A percentile compares a stretch with the other conserved stretches of the same genome.
These are phyloP conservation scores for Seminavis robusta DNA, from an alignment of 108 stramenopile genomes.

Conservation along the genomic window DNA sequence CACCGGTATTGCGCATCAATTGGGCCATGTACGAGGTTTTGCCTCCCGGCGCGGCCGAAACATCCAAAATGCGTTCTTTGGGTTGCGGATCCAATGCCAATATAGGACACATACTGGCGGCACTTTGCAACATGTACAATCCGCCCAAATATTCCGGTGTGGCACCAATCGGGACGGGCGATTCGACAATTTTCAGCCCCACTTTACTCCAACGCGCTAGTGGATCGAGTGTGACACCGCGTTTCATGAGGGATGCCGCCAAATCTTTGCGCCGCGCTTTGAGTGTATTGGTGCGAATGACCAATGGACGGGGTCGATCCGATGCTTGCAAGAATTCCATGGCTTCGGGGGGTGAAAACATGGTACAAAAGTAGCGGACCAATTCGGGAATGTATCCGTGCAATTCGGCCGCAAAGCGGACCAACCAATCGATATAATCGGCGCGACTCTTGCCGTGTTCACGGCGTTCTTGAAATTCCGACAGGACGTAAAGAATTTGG, in stretches of 20 bases:
- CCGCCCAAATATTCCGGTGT: constrained; percentile 99
- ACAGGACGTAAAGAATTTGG: constrained; percentile 87
- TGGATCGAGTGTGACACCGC: constrained; percentile 96
- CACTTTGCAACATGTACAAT: constrained; percentile 99
- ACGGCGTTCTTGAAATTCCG: constrained; percentile 85
- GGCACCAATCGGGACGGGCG: constrained; percentile 97
- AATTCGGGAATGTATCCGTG: constrained; percentile 97
- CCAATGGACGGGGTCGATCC: constrained; percentile 92
- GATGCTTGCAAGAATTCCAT: constrained; percentile 96
- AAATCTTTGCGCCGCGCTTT: constrained; percentile 97
- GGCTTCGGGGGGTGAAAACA: constrained; percentile 91
- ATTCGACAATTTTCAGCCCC: constrained; percentile 95
- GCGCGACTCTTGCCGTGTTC: constrained; percentile 83
- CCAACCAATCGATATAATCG: constrained; percentile 92
- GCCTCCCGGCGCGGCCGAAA: constrained; percentile 98
- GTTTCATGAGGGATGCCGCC: constrained; percentile 94
- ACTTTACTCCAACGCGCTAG: constrained; percentile 98
- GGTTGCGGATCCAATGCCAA: constrained; percentile 93
- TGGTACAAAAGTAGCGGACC: constrained; percentile 91
- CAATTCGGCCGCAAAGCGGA: constrained; percentile 85
- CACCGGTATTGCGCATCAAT: constrained; percentile 96
- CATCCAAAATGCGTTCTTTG: constrained; percentile 94
- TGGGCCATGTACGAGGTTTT: constrained; percentile 97
- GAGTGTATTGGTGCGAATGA: constrained; percentile 97
- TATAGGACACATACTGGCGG: constrained; percentile 97